Evolutionary conservation across 2,329 filamentous ascomycete genomes (phyloP).

Genomic region (Botrytis squamosa): DNA sequence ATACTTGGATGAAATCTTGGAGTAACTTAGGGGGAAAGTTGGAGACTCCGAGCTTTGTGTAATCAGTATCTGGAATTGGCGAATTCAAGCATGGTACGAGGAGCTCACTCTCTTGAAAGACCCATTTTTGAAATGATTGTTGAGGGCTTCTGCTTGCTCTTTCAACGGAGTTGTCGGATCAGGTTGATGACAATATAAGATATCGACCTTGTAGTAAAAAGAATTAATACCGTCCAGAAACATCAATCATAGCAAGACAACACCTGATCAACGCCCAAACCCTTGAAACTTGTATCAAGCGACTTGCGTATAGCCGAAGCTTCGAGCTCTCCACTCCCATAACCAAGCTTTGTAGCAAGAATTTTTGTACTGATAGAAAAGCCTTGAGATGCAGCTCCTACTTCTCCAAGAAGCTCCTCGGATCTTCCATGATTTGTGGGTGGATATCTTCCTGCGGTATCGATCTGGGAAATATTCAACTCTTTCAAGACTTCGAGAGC

Average conservation of each 20-base stretch:
- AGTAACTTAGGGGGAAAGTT: background rate
- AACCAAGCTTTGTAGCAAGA: background rate
- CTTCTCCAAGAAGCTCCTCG: constrained; percentile 21
- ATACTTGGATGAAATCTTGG: background rate
- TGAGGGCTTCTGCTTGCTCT: constrained; percentile 29
- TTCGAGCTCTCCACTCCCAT: constrained; percentile 6
- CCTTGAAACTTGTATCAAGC: background rate
- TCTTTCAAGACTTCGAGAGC: constrained; percentile 12
- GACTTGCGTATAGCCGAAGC: background rate
- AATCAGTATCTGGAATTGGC: background rate
- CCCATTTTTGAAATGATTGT: constrained; percentile 36
- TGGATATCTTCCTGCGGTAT: constrained; percentile 24
- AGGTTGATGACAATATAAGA: constrained; percentile 21
- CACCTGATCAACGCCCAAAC: constrained; percentile 12
- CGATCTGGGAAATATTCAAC: constrained; percentile 18
- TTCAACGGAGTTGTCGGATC: constrained; percentile 30
- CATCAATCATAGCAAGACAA: accelerated
- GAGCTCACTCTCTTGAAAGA: constrained; percentile 30
- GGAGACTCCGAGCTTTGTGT: constrained; percentile 24
- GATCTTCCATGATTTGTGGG: constrained; percentile 15
- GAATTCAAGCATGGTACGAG: accelerated
- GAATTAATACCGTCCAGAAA: background rate
- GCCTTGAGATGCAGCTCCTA: constrained; percentile 13
- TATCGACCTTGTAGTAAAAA: background rate
- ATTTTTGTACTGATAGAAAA: constrained; percentile 24